Evolutionary conservation across 768 basidiomycete species (phyloP).

Genomic region (Mycena sanguinolenta): DNA sequence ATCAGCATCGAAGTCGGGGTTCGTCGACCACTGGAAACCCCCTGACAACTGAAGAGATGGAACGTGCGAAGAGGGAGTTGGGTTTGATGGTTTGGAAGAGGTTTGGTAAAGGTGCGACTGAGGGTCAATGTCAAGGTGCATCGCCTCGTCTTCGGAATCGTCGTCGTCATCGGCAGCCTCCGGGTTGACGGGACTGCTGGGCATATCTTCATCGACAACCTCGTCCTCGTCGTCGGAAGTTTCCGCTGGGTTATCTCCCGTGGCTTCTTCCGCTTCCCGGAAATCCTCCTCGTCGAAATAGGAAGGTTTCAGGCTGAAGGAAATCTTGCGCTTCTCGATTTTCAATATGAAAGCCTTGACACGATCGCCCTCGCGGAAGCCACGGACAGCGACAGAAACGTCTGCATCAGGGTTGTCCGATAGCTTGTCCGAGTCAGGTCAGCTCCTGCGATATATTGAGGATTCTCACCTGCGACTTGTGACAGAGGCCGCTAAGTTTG

Average conservation of each 20-base stretch:
- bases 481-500: slow-evolving; percentile 90
- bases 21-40: slow-evolving; percentile 82
- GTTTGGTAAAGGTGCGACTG: slow-evolving; percentile 43
- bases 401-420: slow-evolving; percentile 91
- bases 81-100: slow-evolving; percentile 29
- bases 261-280: slow-evolving; percentile 46
- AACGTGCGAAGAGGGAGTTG: slow-evolving; percentile 35
- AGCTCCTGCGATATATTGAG: background rate
- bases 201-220: slow-evolving; percentile 25
- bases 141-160: slow-evolving; percentile 50
- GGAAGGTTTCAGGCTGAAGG: slow-evolving; percentile 91
- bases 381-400: slow-evolving; percentile 79
- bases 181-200: slow-evolving; percentile 5
- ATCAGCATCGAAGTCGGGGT: slow-evolving; percentile 50
- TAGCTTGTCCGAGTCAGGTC: slow-evolving; percentile 62
- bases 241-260: slow-evolving; percentile 43
- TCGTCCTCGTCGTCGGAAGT: slow-evolving; percentile 43
- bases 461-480: slow-evolving; percentile 86
- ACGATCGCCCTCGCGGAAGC: slow-evolving; percentile 88
- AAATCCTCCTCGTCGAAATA: slow-evolving; percentile 82
- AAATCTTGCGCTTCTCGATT: slow-evolving; percentile 82
- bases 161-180: slow-evolving; percentile 45
- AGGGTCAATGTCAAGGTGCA: slow-evolving; percentile 61
- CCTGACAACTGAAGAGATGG: slow-evolving; percentile 65
- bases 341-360: slow-evolving; percentile 84